Base-by-base conservation (phyloP, 768 basidiomycete species). In the Serendipita sp. region DNA sequence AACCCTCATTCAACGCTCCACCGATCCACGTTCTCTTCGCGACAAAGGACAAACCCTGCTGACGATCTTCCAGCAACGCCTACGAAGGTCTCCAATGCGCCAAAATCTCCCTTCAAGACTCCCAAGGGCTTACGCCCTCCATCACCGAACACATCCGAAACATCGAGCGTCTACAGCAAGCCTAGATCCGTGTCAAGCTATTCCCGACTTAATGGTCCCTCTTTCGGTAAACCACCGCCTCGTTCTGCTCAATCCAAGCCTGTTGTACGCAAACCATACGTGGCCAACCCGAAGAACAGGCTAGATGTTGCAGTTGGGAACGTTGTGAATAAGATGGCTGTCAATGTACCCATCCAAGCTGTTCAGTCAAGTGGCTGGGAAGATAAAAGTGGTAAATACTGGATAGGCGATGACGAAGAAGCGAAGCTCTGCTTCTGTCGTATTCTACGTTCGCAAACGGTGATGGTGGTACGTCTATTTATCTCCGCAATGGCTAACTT, bases 361-460 rank as follows among this genome's bases (percentile, higher is more conserved):
- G 86, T 88, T 3, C 80, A 82, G 3, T 63, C 66, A 6, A 88
- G 90, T 62, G 86, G 84, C 4, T 95, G 91, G 91, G 84, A 85
- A 71, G 92, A 94, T 71, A 85, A 89, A 74, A 92, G 91, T 66
- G 92, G 92, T 18, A 92, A 93, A 70, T 93, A 94, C 70, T 95
- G 91, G 92, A 96, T 95, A 68, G 94, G 94, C 13, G 86, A 91
- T 68, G 55, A 60, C 36, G 83, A 90, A 68, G 90, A 94, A 62
- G 83, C 91, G 3, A 91, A 85, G 72, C 76, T 95, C 36, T 94
- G 91, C 73, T 95, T 92, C 73, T 92, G 91, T 72, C 82, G 93
- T 31, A 95, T 95, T 52, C 75, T 95, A 31, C 84, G 91, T 10
- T 91, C 88, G 1, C 88, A 91, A 69, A 92, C 88, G 0, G 92